These are phyloP conservation scores for Gossypium australe DNA, from an alignment of 345 rosid genomes.

Conservation along the genomic window DNA sequence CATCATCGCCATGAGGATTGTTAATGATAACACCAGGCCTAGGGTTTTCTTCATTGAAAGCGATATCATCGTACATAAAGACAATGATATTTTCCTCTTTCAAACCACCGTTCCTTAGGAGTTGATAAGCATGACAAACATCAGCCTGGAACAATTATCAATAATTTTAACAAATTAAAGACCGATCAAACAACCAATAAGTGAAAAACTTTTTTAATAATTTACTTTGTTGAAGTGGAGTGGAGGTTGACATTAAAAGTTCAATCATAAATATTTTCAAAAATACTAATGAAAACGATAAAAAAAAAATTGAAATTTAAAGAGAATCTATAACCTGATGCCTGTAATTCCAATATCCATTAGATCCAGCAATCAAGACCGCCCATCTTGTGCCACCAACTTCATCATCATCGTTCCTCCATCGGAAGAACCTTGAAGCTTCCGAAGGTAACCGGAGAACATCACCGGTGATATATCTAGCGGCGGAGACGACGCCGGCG, in stretches of 20 bases:
- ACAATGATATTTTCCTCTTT: slow-evolving; percentile 91
- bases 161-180: not conserved
- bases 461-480: slow-evolving; percentile 33
- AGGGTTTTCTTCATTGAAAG: slow-evolving; percentile 70
- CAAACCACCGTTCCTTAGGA: slow-evolving; percentile 80
- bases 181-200: not conserved
- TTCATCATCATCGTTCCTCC: slow-evolving; percentile 26
- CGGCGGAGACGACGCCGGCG: slow-evolving; percentile 26
- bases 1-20: slow-evolving; percentile 81
- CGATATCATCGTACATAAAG: slow-evolving; percentile 96
- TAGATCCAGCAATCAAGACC: slow-evolving; percentile 89
- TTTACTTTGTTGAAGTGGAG: not conserved
- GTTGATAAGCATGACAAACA: slow-evolving; percentile 94
- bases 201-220: not conserved
- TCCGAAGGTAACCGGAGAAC: slow-evolving; percentile 64
- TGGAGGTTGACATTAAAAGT: not conserved
- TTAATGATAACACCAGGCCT: slow-evolving; percentile 80
- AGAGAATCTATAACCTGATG: slow-evolving; percentile 56
- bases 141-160: slow-evolving; percentile 46
- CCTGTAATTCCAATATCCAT: slow-evolving; percentile 92
- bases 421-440: slow-evolving; percentile 54
- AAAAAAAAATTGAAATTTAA: not conserved
- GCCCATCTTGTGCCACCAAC: slow-evolving; percentile 88
- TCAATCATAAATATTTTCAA: not conserved
- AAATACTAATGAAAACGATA: not conserved